Conservation (phyloP, 345 rosid genomes). For the Zanthoxylum bungeanum region DNA sequence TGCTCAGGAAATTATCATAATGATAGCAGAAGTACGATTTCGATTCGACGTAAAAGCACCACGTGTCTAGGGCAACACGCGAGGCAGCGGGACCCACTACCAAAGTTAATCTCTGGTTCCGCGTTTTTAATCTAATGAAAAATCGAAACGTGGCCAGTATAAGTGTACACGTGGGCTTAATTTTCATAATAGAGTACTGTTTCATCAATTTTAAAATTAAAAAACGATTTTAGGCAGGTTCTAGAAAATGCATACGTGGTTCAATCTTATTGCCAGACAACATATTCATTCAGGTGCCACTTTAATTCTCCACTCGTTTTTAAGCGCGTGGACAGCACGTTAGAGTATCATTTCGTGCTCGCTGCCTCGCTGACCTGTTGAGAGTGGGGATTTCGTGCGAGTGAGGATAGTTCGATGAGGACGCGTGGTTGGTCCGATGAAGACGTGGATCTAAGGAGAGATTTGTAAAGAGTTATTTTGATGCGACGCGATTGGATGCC, state of each 20-base stretch:
- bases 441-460: constrained; percentile 17
- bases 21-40: constrained; percentile 9
- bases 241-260: constrained; percentile 38
- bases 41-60: constrained; percentile 24
- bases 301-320: constrained; percentile 8
- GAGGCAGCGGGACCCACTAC: constrained; percentile 18
- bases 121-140: neutral
- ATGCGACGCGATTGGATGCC: neutral
- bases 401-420: neutral
- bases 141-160: constrained; percentile 2
- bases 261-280: neutral
- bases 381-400: neutral
- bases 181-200: neutral
- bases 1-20: constrained; percentile 15
- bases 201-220: neutral
- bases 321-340: neutral
- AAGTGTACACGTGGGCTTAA: constrained; percentile 25
- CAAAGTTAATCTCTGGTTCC: neutral
- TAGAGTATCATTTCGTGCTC: too few relatives aligned
- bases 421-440: constrained; percentile 33
- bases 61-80: constrained; percentile 48
- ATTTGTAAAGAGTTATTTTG: neutral
- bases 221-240: constrained; percentile 15
- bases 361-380: too few relatives aligned
- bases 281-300: neutral